These are phyloP conservation scores for Penicillium longicatenatum DNA, from an alignment of 495 filamentous ascomycete genomes.

Conservation along the genomic window DNA sequence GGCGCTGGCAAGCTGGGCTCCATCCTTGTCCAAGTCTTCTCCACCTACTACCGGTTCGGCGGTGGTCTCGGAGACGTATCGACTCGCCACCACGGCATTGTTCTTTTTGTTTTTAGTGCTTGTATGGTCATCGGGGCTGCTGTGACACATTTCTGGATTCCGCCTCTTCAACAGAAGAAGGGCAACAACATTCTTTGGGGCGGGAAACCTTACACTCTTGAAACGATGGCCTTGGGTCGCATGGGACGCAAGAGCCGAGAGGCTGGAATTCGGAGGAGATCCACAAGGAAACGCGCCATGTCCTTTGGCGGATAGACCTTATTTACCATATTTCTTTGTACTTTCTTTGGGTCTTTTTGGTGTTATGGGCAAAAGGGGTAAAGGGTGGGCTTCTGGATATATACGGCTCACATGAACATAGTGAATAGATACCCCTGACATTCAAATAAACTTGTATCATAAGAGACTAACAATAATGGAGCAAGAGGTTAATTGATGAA, in stretches of 20 bases:
- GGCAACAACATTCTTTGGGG: slow-evolving; percentile 37
- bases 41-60: slow-evolving; percentile 47
- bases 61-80: slow-evolving; percentile 30
- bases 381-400: background rate
- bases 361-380: background rate
- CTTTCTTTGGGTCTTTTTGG: background rate
- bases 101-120: slow-evolving; percentile 47
- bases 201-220: slow-evolving; percentile 43
- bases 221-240: slow-evolving; percentile 42
- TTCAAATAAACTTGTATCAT: background rate
- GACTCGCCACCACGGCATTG: slow-evolving; percentile 43
- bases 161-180: slow-evolving; percentile 36
- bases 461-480: background rate
- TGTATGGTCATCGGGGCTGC: slow-evolving; percentile 50
- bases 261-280: slow-evolving; percentile 26
- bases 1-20: slow-evolving; percentile 60
- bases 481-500: background rate
- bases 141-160: slow-evolving; percentile 50
- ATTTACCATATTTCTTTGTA: background rate
- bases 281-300: slow-evolving; percentile 21
- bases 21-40: slow-evolving; percentile 57
- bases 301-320: slow-evolving; percentile 15
- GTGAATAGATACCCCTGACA: slow-evolving; percentile 2
- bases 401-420: background rate
- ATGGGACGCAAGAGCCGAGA: slow-evolving; percentile 44